Percentiles rank a stretch among this genome's conserved stretches.
These are phyloP conservation scores for Abrus pulchellus DNA, from an alignment of 306 rosid species.

Conservation along the genomic window DNA sequence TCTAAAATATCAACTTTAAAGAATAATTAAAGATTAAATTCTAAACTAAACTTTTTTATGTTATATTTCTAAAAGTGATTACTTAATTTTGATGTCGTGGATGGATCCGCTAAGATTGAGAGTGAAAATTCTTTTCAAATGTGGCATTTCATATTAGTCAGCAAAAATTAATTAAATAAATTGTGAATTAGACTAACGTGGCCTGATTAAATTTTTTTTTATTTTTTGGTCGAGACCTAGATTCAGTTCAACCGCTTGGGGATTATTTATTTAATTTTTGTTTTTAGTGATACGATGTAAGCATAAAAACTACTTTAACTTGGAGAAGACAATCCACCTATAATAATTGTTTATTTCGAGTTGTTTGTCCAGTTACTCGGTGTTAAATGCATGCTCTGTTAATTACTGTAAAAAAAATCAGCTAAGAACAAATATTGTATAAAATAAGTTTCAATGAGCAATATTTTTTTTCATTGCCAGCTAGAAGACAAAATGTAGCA, in stretches of 20 bases:
- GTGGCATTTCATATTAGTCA: slow-evolving; percentile 8
- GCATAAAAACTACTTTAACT: slow-evolving; percentile 21
- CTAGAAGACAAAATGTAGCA: neutral
- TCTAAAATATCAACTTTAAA: too few relatives aligned
- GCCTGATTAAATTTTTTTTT: neutral
- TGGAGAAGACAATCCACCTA: slow-evolving; percentile 13
- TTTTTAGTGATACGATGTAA: neutral
- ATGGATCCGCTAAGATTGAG: slow-evolving; percentile 26
- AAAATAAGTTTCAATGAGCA: neutral
- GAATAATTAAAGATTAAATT: too few relatives aligned
- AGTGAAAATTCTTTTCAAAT: slow-evolving; percentile 35
- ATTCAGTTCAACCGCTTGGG: slow-evolving; percentile 38
- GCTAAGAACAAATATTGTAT: neutral
- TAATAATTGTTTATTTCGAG: neutral
- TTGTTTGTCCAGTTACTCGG: neutral
- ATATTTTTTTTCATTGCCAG: neutral
- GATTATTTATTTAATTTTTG: neutral
- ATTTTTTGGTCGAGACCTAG: too few relatives aligned
- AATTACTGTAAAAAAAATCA: neutral
- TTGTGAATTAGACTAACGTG: neutral
- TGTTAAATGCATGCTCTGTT: neutral
- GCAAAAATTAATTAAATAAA: slow-evolving; percentile 8
- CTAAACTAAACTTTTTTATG: too few relatives aligned
- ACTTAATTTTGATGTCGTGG: neutral
- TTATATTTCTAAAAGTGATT: too few relatives aligned